Evolutionary conservation across 495 filamentous ascomycete genomes (phyloP), one percentile per base, ranked within the genome.

Genomic region (Penicillium macrosclerotiorum): DNA sequence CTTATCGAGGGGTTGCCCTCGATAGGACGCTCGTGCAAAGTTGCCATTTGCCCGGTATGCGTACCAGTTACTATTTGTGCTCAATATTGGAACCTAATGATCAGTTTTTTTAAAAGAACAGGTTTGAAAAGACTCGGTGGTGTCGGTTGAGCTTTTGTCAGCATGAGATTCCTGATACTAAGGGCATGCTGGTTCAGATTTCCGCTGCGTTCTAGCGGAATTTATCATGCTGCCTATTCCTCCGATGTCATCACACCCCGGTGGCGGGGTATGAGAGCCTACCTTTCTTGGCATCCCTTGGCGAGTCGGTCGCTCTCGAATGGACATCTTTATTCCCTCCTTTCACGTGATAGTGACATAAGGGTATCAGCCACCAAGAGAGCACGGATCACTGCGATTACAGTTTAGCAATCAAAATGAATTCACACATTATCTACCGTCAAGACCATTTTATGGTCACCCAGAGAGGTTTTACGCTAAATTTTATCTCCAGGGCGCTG

Each of bases 241-340:
- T 39, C 14, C 22, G 20, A 19, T 23, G 20, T 8, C 20, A 4
- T 8, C 35, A 16, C 7, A n/a, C 8, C 9, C 19, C 20, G 41
- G 41, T 22, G 33, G 45, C 45, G 45, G 45, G 45, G 45, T 32
- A 39, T 36, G 37, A 47, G 45, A 20, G 36, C 19, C 38, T 41
- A 41, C 26, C 26, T 33, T 47, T 36, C 45, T 47, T 47, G 45
- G 45, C 45, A 40, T 37, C 23, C 19, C 45, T 47, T 47, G 45
- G 45, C 45, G 11, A 23, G 8, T 6, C 17, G 18, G 18, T 24
- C 7, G 26, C 12, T 29, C 7, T 29, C 12, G 7, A 29, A 29
- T 29, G 26, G 26, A 29, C 26, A 12, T n/a, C 7, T 29, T 29
- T 29, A 29, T 29, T 29, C 7, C 26, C 26, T 29, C 26, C 26